Evolutionary conservation across 163 green algal genomes (phyloP).

Genomic region (Scenedesmus sp.): DNA sequence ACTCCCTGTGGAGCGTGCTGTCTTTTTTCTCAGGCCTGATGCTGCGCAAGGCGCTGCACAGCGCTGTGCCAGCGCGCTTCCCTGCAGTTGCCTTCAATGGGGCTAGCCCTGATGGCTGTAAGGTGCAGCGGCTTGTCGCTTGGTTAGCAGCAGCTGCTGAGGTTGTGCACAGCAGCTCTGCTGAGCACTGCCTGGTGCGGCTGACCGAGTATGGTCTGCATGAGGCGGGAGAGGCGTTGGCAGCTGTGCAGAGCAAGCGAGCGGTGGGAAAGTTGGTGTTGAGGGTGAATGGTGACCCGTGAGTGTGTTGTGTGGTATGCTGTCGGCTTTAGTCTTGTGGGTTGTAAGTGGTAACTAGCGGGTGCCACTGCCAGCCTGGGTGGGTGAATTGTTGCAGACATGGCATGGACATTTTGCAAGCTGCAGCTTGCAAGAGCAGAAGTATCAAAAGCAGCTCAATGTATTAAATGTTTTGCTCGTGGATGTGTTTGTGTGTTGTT

Average conservation of each 20-base stretch:
- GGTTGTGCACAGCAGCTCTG: not conserved
- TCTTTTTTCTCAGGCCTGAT: not conserved
- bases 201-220: constrained; percentile 6
- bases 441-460: no score
- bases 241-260: not conserved
- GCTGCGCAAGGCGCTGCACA: not conserved
- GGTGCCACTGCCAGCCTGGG: no score
- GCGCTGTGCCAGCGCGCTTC: not conserved
- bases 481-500: no score
- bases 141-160: constrained; percentile 21
- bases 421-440: no score
- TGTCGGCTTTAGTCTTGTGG: no score
- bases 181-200: not conserved
- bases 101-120: constrained; percentile 16
- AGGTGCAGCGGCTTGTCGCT: not conserved
- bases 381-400: no score
- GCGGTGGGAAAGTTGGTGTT: constrained; percentile 2
- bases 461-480: no score
- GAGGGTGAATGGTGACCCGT: not conserved
- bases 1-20: not conserved
- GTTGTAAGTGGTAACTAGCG: no score
- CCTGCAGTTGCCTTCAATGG: constrained; percentile 25
- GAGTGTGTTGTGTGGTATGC: constrained; percentile 2
- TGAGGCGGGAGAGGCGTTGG: not conserved
- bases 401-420: no score